A percentile compares a stretch with the other conserved stretches of the same genome.
Conservation (phyloP, 2,329 filamentous ascomycete genomes). For the Thermoascus crustaceus region DNA sequence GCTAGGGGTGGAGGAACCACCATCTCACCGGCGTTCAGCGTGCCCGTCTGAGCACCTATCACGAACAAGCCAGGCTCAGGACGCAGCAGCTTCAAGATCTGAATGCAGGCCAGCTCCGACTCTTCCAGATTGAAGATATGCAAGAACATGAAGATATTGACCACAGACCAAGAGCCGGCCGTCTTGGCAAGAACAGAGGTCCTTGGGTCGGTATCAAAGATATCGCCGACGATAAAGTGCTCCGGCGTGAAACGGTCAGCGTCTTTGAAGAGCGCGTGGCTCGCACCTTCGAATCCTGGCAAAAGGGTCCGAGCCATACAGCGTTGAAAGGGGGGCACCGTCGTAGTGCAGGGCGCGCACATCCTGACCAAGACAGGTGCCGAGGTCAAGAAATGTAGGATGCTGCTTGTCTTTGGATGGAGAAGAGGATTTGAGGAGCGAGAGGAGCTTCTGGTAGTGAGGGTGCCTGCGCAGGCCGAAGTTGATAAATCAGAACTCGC, state of each 20-base stretch:
- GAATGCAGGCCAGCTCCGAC: constrained; percentile 1
- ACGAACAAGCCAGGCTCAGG: constrained; percentile 2
- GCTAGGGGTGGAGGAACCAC: constrained; percentile 2
- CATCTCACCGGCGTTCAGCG: background rate
- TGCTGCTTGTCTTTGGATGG: constrained; percentile 1
- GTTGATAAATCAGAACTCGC: constrained; percentile 34
- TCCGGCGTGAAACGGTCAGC: constrained; percentile 2
- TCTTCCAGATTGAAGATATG: constrained; percentile 3
- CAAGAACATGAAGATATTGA: constrained; percentile 4
- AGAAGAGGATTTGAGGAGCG: constrained; percentile 14
- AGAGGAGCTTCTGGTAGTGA: constrained; percentile 21
- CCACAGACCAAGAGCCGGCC: constrained; percentile 1
- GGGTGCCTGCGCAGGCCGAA: constrained; percentile 26
- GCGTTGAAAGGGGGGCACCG: constrained; percentile 18
- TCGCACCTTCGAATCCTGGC: constrained; percentile 33
- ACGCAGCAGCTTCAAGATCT: constrained; percentile 4
- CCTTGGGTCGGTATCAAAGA: constrained; percentile 1
- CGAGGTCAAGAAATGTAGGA: constrained; percentile 31
- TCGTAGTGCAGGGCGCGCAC: constrained; percentile 33
- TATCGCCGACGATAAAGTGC: constrained; percentile 4
- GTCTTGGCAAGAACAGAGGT: constrained; percentile 1
- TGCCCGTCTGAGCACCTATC: constrained; percentile 2
- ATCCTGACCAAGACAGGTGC: constrained; percentile 37
- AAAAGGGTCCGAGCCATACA: constrained; percentile 25
- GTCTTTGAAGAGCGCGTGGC: constrained; percentile 3